A percentile compares a stretch with the other conserved stretches of the same genome.
Evolutionary conservation across 768 basidiomycete species (phyloP).

Genomic region (Leccinum arenicola): DNA sequence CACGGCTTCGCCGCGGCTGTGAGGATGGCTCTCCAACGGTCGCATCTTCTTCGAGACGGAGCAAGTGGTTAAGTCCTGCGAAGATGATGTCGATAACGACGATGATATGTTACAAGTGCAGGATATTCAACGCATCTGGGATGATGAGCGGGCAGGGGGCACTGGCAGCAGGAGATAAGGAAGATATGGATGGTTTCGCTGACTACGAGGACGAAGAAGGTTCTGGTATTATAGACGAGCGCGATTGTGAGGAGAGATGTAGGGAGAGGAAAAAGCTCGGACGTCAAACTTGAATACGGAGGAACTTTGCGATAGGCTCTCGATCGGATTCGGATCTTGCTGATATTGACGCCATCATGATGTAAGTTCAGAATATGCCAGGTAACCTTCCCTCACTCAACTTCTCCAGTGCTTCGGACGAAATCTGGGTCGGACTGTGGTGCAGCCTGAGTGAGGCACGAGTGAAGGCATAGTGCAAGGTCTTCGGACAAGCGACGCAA

Average conservation of each 20-base stretch:
- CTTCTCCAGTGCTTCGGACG: slow-evolving; percentile 78
- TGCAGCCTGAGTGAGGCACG: too few relatives aligned
- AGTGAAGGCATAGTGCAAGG: too few relatives aligned
- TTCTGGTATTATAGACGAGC: slow-evolving; percentile 73
- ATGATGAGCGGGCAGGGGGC: slow-evolving; percentile 61
- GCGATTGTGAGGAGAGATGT: slow-evolving; percentile 71
- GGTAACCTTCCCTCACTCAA: slow-evolving; percentile 10
- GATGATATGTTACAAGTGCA: slow-evolving; percentile 52
- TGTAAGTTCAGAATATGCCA: slow-evolving; percentile 47
- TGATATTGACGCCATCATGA: slow-evolving; percentile 66
- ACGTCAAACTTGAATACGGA: slow-evolving; percentile 45
- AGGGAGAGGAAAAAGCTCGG: slow-evolving; percentile 62
- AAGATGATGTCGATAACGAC: slow-evolving; percentile 65
- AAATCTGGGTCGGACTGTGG: slow-evolving; percentile 46
- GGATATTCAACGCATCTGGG: slow-evolving; percentile 71
- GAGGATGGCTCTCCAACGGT: slow-evolving; percentile 68
- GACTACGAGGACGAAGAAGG: slow-evolving; percentile 80
- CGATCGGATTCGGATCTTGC: slow-evolving; percentile 56
- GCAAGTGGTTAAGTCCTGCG: slow-evolving; percentile 64
- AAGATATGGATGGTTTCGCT: slow-evolving; percentile 73
- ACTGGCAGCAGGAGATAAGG: slow-evolving; percentile 47
- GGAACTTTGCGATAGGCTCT: slow-evolving; percentile 54
- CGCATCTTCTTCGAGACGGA: slow-evolving; percentile 58
- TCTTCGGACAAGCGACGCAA: too few relatives aligned
- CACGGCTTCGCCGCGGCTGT: slow-evolving; percentile 70